These are phyloP conservation scores for Phytopythium oedochilum DNA, from an alignment of 352 stramenopile species.

Conservation along the genomic window DNA sequence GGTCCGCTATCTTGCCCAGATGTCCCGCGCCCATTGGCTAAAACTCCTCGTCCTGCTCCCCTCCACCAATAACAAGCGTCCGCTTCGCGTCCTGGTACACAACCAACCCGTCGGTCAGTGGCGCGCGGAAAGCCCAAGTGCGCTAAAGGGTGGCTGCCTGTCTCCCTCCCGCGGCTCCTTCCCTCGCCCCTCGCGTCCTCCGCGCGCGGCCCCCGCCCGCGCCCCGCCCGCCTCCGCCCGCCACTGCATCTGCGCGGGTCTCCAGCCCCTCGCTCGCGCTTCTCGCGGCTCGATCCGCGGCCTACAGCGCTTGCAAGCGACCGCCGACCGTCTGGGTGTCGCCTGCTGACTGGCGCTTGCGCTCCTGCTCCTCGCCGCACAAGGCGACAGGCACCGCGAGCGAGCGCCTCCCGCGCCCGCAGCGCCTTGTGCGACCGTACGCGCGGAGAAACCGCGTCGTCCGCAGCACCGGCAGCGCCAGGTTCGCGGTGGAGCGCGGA, in stretches of 20 bases:
- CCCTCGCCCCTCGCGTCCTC: not conserved
- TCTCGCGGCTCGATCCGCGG: not conserved
- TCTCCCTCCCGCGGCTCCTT: not conserved
- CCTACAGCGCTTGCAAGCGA: not conserved
- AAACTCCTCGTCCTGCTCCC: conserved; percentile 17
- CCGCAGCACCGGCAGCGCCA: not conserved
- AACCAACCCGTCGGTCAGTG: conserved; percentile 3
- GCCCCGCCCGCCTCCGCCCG: not conserved
- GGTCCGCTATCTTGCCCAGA: conserved; percentile 8
- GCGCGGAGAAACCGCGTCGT: not conserved
- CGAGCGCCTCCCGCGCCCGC: not conserved
- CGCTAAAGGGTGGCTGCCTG: not conserved
- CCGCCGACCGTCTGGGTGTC: not conserved
- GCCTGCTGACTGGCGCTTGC: not conserved
- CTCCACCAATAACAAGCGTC: conserved; percentile 31
- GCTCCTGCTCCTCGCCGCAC: not conserved
- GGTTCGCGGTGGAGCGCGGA: not conserved
- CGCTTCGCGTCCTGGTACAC: conserved; percentile 1
- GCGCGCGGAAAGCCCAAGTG: conserved; percentile 5
- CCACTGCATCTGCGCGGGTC: not conserved
- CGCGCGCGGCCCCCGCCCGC: not conserved
- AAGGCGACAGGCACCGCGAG: not conserved
- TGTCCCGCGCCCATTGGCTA: conserved; percentile 15
- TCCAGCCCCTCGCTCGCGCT: not conserved
- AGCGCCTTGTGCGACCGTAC: too few species aligned